A percentile compares a stretch with the other conserved stretches of the same genome.
phyloP scores from a whole-genome alignment of 2,329 filamentous ascomycete species.

The Ophiostoma fasciatum region DNA sequence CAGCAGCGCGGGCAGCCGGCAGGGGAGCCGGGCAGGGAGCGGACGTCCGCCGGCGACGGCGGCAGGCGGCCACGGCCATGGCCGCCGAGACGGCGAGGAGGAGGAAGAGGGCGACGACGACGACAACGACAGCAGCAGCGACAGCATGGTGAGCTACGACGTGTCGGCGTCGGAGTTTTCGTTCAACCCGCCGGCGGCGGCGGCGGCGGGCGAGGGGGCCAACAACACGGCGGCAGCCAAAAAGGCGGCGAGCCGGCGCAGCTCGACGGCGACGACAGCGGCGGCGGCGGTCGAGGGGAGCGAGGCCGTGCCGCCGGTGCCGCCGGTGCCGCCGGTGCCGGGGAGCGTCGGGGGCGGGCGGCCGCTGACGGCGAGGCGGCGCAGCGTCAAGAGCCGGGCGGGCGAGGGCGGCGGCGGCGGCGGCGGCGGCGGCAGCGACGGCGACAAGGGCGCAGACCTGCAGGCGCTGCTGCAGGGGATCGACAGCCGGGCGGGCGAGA shows the following conservation, averaged over 20 bases:
- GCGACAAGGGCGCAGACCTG: too few species aligned
- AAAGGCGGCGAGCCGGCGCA: conserved; percentile 1
- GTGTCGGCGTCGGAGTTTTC: conserved; percentile 52
- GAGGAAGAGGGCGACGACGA: conserved; percentile 21
- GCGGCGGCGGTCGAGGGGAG: conserved; percentile 9
- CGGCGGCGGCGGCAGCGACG: conserved; percentile 22
- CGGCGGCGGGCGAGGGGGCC: background rate
- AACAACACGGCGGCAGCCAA: background rate
- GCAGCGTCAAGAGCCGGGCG: conserved; percentile 27
- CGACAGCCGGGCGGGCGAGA: conserved; percentile 32
- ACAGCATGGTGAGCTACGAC: conserved; percentile 60
- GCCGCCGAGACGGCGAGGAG: background rate
- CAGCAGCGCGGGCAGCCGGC: conserved; percentile 20
- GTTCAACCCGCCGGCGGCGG: conserved; percentile 29
- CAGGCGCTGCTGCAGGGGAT: conserved; percentile 35
- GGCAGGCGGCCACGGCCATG: conserved; percentile 16
- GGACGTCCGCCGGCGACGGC: background rate
- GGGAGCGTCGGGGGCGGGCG: too few species aligned
- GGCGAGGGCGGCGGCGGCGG: conserved; percentile 25
- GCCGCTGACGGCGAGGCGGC: too few species aligned
- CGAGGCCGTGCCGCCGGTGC: conserved; percentile 36
- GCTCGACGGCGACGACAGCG: conserved; percentile 1
- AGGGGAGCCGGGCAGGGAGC: too few species aligned
- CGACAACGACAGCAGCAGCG: conserved; percentile 42
- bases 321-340: conserved; percentile 42